These are phyloP conservation scores for Abortiporus biennis DNA, from an alignment of 1,284 basidiomycete genomes.

Conservation along the genomic window DNA sequence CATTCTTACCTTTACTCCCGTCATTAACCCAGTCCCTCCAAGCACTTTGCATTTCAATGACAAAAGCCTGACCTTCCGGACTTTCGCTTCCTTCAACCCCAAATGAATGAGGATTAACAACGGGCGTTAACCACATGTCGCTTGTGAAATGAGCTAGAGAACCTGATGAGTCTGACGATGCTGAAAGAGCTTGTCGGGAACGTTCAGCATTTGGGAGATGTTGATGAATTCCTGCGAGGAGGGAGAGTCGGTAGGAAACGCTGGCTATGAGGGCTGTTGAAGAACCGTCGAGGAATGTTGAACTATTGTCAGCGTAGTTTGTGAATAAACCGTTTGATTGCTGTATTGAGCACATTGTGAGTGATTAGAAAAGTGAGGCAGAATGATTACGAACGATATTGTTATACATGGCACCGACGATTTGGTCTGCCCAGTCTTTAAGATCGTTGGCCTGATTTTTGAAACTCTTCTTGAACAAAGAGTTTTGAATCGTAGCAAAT, in stretches of 20 bases:
- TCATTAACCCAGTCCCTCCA: conserved; percentile 40
- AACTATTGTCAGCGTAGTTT: conserved; percentile 66
- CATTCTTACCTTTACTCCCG: conserved; percentile 31
- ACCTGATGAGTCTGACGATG: conserved; percentile 13
- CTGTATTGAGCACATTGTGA: conserved; percentile 22
- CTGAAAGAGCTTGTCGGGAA: conserved; percentile 44
- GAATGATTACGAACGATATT: conserved; percentile 32
- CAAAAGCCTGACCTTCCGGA: conserved; percentile 53
- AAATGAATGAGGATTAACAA: conserved; percentile 45
- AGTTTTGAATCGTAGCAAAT: conserved; percentile 64
- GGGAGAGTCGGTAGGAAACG: conserved; percentile 66
- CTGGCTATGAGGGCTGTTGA: conserved; percentile 74
- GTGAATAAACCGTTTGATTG: conserved; percentile 54
- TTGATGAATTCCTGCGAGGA: conserved; percentile 42
- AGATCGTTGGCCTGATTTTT: conserved; percentile 54
- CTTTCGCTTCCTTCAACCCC: conserved; percentile 29
- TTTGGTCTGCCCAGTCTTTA: conserved; percentile 63
- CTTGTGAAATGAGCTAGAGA: conserved; percentile 41
- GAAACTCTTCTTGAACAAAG: conserved; percentile 46
- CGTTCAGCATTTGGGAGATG: conserved; percentile 54
- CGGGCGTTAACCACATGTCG: conserved; percentile 46
- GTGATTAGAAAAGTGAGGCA: neutral
- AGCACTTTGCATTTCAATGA: conserved; percentile 47
- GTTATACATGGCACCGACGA: conserved; percentile 66
- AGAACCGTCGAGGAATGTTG: conserved; percentile 70